Base-by-base conservation (phyloP, 2,329 filamentous ascomycete species). In the Parastagonospora avenae region DNA sequence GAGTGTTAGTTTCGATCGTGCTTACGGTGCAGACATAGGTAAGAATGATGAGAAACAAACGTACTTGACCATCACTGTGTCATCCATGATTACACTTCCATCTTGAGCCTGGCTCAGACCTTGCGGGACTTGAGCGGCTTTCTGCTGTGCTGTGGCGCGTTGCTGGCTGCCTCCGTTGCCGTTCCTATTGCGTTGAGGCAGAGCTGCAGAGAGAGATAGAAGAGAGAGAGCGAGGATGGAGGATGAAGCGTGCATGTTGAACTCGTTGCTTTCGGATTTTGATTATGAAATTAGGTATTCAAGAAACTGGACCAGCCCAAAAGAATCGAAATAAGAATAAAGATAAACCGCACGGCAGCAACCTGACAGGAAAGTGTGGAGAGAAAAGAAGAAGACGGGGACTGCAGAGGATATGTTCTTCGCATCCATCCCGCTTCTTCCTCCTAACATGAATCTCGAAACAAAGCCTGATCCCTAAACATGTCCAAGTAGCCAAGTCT, bases 1-100 rank as follows among this genome's bases (percentile, higher is more conserved):
- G 4, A 37, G 19, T 35, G 38, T 67, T 48, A 62, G 58, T 43
- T 27, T 19, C n/a, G 10, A 42, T n/a, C 29, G n/a, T 15, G 8
- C 43, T 27, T 40, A 29, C 72, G 57, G 12, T 29, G 24, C 10
- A 33, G 37, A 2, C 8, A 31, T 28, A 15, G 28, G 15, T 4
- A 24, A 36, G 12, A 4, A 10, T 37, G 28, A 10, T 4, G 24
- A 30, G 10, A 15, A 75, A 82, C 78, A 15, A 24, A 19, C 38
- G 11, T 42, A 48, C 45, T 84, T 84, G 52, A 85, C 79, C 8
- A 72, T 76, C 4, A 79, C 80, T 2, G 79, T 84, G 47, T 76
- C 78, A 60, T 85, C 82, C 19, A 85, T 63, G 32, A 84, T 84
- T 33, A 71, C 81, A 2, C 79, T 81, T 4, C 82, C 82, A 66